Evolutionary conservation across 225 moss, liverwort and hornwort species (phyloP), one percentile per base, ranked within the genome.

Genomic region (Sphagnum tenellum): DNA sequence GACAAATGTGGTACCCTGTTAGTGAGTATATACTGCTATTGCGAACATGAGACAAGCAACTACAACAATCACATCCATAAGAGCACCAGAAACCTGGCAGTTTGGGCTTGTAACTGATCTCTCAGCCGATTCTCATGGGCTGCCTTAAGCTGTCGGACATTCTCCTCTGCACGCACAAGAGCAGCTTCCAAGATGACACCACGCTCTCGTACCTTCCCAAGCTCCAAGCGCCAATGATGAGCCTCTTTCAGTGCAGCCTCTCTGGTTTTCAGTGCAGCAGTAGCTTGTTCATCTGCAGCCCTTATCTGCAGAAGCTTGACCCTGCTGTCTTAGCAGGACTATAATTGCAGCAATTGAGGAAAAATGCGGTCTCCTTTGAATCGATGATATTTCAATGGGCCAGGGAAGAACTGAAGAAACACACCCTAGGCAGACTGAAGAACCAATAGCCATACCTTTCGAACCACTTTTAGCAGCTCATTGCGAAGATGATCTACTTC

Each of bases 221-320:
- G 85, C 70, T 90, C 85, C 63, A 85, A 74, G 51, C 81, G 85
- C 79, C 85, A 88, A 66, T 80, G 75, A 63, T 90, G 82, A 47
- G 90, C 90, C 69, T 88, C 90, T 68, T 82, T 82, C 59, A 84
- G 67, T 62, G 87, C 87, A 64, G 71, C 72, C 62, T 90, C 87
- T 77, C 77, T 82, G 49, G 76, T 63, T 81, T 83, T 90, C 57
- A 79, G 63, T 60, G 83, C 79, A 46, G 77, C 69, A 51, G 68
- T 68, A 52, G 74, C 61, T 81, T 65, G 74, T 60, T 81, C 79
- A 56, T 86, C 83, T 72, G 75, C 81, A 64, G 73, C 77, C 67
- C 90, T 82, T 60, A 85, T 79, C 88, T 90, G 74, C 29, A 29
- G 29, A 29, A 0, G 29, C 29, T 29, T 29, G 29, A 29, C 29